Percentiles rank a stretch among this genome's conserved stretches.
phyloP scores from a whole-genome alignment of 257 asterid species.

The Nemophila menziesii region DNA sequence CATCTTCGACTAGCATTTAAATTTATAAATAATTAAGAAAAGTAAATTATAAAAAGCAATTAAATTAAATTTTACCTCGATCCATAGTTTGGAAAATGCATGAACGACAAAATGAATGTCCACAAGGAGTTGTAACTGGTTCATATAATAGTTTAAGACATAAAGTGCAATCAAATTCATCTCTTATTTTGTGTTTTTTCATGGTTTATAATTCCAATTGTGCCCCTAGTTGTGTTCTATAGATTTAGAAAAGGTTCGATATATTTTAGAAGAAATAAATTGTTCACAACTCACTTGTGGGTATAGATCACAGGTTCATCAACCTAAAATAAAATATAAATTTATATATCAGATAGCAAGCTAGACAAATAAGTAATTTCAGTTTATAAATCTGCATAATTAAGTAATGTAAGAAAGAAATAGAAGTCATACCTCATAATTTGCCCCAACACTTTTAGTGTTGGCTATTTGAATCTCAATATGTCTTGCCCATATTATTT shows the following conservation, averaged over 20 bases:
- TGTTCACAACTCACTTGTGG: constrained; percentile 65
- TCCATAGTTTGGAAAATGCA: constrained; percentile 97
- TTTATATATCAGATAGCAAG: constrained; percentile 86
- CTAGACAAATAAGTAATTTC: constrained; percentile 27
- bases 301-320: constrained; percentile 96
- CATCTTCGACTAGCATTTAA: constrained; percentile 63
- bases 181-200: constrained; percentile 56
- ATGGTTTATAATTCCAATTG: constrained; percentile 39
- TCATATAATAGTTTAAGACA: constrained; percentile 82
- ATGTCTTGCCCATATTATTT: constrained; percentile 93
- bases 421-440: constrained; percentile 51
- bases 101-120: constrained; percentile 93
- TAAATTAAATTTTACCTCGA: constrained; percentile 42
- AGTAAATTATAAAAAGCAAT: not conserved
- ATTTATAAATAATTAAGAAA: not conserved
- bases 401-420: constrained; percentile 4
- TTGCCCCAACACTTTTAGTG: constrained; percentile 82
- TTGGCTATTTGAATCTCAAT: constrained; percentile 95
- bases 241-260: constrained; percentile 57
- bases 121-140: constrained; percentile 94
- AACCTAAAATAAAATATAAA: constrained; percentile 83
- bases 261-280: constrained; percentile 12
- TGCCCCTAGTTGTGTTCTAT: constrained; percentile 33
- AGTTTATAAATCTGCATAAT: not conserved
- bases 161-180: constrained; percentile 93